Conservation (phyloP, 441 rosid genomes). For the Heliophila coronopifolia region DNA sequence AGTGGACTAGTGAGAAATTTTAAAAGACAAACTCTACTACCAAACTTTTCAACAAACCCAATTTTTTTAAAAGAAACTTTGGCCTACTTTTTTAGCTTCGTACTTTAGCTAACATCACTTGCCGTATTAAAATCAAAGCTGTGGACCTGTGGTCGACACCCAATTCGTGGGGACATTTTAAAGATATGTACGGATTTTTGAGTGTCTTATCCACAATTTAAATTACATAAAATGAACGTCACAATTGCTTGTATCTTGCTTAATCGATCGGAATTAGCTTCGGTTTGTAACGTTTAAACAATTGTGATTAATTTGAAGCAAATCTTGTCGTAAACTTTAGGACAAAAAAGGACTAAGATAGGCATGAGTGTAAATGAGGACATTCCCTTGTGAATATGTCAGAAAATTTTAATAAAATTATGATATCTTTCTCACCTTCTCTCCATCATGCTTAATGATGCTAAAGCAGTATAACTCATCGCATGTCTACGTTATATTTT, state of each 20-base stretch:
- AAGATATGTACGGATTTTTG: slow-evolving; percentile 12
- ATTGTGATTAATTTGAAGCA: background rate
- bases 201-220: slow-evolving; percentile 15
- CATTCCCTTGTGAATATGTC: slow-evolving; percentile 29
- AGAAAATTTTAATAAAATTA: slow-evolving; percentile 8
- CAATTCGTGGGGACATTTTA: slow-evolving; percentile 21
- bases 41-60: slow-evolving; percentile 14
- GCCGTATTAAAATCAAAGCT: slow-evolving; percentile 16
- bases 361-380: slow-evolving; percentile 27
- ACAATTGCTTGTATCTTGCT: background rate
- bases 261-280: background rate
- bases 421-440: background rate
- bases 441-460: slow-evolving; percentile 28
- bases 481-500: background rate
- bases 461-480: slow-evolving; percentile 13
- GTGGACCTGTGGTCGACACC: slow-evolving; percentile 20
- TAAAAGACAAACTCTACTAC: slow-evolving; percentile 9
- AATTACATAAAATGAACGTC: background rate
- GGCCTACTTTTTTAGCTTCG: slow-evolving; percentile 16
- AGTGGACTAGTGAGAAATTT: slow-evolving; percentile 3
- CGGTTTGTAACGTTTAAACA: background rate
- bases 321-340: slow-evolving; percentile 20
- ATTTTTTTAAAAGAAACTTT: slow-evolving; percentile 11
- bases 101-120: slow-evolving; percentile 17
- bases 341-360: slow-evolving; percentile 21